These are phyloP conservation scores for Arachnomyces sp. DNA, from an alignment of 2,329 filamentous ascomycete species.

Conservation along the genomic window DNA sequence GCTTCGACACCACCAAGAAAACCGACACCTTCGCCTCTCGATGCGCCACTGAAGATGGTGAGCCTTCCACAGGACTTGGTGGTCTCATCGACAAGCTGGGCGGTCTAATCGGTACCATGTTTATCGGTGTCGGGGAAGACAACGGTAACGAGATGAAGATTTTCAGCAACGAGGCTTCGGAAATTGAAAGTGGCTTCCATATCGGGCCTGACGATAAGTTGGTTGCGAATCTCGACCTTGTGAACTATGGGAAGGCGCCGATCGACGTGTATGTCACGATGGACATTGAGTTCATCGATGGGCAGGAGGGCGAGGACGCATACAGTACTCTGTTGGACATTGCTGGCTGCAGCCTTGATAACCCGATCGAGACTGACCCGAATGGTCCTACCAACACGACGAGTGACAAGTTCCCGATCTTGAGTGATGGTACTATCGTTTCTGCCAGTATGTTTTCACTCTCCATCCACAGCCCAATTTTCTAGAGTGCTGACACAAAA, in stretches of 20 bases:
- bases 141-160: constrained; percentile 1
- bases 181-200: constrained; percentile 1
- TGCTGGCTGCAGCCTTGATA: neutral
- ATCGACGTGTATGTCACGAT: neutral
- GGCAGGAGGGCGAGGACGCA: neutral
- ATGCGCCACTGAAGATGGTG: neutral
- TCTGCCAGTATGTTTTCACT: constrained; percentile 2
- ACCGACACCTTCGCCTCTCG: neutral
- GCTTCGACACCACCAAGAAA: constrained; percentile 2
- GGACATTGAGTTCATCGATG: constrained; percentile 1
- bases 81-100: neutral
- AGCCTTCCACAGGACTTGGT: neutral
- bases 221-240: neutral
- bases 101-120: constrained; percentile 1
- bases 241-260: neutral
- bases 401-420: constrained; percentile 1
- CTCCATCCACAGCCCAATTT: neutral
- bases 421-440: constrained; percentile 2
- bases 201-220: constrained; percentile 1
- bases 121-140: constrained; percentile 1
- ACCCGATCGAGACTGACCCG: neutral
- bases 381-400: constrained; percentile 1
- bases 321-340: constrained; percentile 1
- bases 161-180: neutral
- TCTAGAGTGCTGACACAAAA: neutral